These are phyloP conservation scores for Calonectria hawksworthii DNA, from an alignment of 2,329 filamentous ascomycete species.

Conservation along the genomic window DNA sequence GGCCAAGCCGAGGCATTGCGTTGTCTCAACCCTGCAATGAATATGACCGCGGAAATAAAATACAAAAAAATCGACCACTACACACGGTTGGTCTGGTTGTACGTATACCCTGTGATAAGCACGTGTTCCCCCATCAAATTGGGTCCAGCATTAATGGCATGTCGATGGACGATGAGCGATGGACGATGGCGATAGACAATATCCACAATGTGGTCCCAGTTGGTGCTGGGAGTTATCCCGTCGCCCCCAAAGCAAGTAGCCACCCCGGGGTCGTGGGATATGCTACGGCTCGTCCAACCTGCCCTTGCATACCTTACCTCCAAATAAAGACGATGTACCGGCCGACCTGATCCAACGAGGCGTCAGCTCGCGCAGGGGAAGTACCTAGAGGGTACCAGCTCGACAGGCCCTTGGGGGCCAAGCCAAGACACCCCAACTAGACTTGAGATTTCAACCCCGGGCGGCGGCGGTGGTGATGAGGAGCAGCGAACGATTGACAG, in stretches of 20 bases:
- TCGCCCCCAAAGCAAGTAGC: constrained; percentile 16
- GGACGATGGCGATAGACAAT: constrained; percentile 26
- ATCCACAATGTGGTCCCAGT: constrained; percentile 22
- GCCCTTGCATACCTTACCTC: constrained; percentile 30
- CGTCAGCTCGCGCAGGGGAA: constrained; percentile 18
- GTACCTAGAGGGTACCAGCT: constrained; percentile 9
- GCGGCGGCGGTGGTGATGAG: not conserved
- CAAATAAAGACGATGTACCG: constrained; percentile 14
- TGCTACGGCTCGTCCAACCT: constrained; percentile 12
- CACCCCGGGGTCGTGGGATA: constrained; percentile 17
- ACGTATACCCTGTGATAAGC: constrained; percentile 17
- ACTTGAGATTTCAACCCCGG: constrained; percentile 6
- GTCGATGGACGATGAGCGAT: constrained; percentile 27
- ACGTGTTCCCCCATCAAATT: constrained; percentile 25
- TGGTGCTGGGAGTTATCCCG: constrained; percentile 15
- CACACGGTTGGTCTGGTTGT: not conserved
- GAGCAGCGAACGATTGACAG: constrained; percentile 5
- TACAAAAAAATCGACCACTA: not conserved
- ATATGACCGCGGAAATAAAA: constrained; percentile 7
- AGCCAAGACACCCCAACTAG: not conserved
- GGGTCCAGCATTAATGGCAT: constrained; percentile 27
- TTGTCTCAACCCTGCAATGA: constrained; percentile 19
- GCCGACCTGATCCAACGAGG: constrained; percentile 18
- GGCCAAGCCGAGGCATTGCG: constrained; percentile 23
- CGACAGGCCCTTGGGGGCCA: constrained; percentile 20